A percentile compares a stretch with the other conserved stretches of the same genome.
Evolutionary conservation across 192 early-diverging fungal genomes (phyloP).

Genomic region (Backusella westeae): DNA sequence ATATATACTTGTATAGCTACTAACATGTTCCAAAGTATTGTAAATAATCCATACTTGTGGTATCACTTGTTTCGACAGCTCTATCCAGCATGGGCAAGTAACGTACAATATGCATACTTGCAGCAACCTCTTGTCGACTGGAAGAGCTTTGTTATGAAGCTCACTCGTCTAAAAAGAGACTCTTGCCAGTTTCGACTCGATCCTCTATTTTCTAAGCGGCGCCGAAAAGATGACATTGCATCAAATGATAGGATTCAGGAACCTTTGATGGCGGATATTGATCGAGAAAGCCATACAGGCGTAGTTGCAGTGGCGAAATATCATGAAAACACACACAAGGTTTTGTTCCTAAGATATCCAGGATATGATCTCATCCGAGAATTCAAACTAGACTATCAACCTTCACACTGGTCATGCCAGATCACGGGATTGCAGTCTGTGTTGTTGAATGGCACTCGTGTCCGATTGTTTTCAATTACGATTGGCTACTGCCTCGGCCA

Average conservation of each 20-base stretch:
- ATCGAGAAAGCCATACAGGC: conserved; percentile 18
- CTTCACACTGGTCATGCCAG: conserved; percentile 24
- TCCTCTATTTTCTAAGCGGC: not conserved
- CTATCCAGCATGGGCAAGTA: conserved; percentile 20
- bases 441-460: not conserved
- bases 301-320: conserved; percentile 21
- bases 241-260: conserved; percentile 18
- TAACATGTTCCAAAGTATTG: conserved; percentile 5
- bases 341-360: conserved; percentile 26
- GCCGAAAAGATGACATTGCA: not conserved
- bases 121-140: conserved; percentile 19
- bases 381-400: conserved; percentile 17
- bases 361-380: conserved; percentile 15
- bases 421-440: conserved; percentile 26
- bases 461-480: conserved; percentile 19
- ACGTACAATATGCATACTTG: conserved; percentile 8
- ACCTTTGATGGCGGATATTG: conserved; percentile 26
- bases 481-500: conserved; percentile 10
- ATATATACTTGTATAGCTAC: not conserved
- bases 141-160: conserved; percentile 19
- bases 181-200: not conserved
- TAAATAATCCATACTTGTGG: conserved; percentile 26
- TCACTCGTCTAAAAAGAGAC: conserved; percentile 6
- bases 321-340: conserved; percentile 7
- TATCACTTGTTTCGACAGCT: conserved; percentile 13